Conservation (phyloP, 2,329 filamentous ascomycete species). For the Trichoderma koningii region DNA sequence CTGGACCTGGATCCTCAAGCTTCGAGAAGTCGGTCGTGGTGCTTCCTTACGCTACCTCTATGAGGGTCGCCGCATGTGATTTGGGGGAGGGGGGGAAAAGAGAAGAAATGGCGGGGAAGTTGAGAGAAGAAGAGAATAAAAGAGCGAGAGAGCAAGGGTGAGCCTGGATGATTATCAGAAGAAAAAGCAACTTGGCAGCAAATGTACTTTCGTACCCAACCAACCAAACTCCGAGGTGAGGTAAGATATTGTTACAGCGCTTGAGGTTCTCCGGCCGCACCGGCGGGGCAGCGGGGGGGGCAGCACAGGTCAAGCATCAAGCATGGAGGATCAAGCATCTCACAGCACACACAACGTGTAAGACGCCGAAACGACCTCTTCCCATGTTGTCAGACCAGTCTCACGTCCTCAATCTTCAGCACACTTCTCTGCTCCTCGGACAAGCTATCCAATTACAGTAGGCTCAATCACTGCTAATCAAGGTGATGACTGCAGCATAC, state of each 20-base stretch:
- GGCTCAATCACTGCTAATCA: too few species aligned
- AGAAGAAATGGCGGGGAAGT: conserved; percentile 1
- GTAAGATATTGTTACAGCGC: too few species aligned
- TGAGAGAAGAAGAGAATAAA: not conserved
- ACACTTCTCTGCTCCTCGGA: too few species aligned
- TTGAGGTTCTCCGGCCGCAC: conserved; percentile 5
- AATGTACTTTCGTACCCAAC: not conserved
- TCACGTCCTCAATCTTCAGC: too few species aligned
- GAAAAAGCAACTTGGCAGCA: conserved; percentile 5
- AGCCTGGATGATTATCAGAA: conserved; percentile 9
- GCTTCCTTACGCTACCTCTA: conserved; percentile 15
- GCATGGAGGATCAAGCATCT: not conserved
- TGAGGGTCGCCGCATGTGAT: conserved; percentile 16
- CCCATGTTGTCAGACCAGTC: too few species aligned
- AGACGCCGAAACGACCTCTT: too few species aligned
- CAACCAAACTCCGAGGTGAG: not conserved
- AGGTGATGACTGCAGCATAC: too few species aligned
- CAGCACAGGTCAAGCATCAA: not conserved
- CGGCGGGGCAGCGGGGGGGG: conserved; percentile 8
- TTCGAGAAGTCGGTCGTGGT: conserved; percentile 2
- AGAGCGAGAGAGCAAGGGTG: not conserved
- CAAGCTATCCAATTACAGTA: too few species aligned
- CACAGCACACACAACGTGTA: too few species aligned
- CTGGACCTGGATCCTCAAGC: conserved; percentile 8
- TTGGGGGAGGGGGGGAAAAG: not conserved